Base-by-base conservation (phyloP, 306 rosid species). In the apple (Malus domestica) region DNA sequence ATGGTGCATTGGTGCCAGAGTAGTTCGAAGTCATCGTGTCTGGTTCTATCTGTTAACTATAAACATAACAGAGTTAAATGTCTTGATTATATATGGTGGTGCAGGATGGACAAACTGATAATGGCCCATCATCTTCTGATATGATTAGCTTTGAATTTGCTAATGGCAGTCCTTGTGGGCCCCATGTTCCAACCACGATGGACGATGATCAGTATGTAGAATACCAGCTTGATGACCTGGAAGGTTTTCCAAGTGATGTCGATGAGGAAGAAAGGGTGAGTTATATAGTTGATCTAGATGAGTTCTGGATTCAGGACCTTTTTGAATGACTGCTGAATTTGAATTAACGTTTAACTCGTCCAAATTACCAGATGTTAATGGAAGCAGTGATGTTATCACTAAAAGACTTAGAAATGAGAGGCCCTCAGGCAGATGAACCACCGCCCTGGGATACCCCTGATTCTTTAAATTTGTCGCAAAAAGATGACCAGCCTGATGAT, bases 101-200 rank as follows among this genome's bases (percentile, higher is more conserved):
- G 84, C 89, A 90, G 99, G 88, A 83, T 76, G 81, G 72, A 74
- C 89, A 88, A 79, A 49, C 70, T 0, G 80, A 80, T 72, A 87
- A 81, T 61, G 88, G 80, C 54, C 77, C 95, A 2, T 88, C 97
- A 12, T 88, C 97, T 32, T 87, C 99, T 16, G 79, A 87, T n/a
- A 93, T 92, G 98, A 93, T 96, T 72, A 96, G 94, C 86, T 96
- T 96, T 80, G 98, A 93, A 68, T 87, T 96, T 70, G 74, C 97
- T 29, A 87, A 89, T 69, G 93, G 92, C 33, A 77, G 73, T 77
- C 93, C 90, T 27, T 77, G 66, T 62, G 93, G 86, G 40, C 88
- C 98, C 44, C 81, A 80, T 11, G 90, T 89, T 76, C 98, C 93
- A 5, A 79, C 89, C 30, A 6, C 86, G 29, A 71, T 78, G 87